These are phyloP conservation scores for Podosphaera xanthii DNA, from an alignment of 2,329 filamentous ascomycete genomes.

Conservation along the genomic window DNA sequence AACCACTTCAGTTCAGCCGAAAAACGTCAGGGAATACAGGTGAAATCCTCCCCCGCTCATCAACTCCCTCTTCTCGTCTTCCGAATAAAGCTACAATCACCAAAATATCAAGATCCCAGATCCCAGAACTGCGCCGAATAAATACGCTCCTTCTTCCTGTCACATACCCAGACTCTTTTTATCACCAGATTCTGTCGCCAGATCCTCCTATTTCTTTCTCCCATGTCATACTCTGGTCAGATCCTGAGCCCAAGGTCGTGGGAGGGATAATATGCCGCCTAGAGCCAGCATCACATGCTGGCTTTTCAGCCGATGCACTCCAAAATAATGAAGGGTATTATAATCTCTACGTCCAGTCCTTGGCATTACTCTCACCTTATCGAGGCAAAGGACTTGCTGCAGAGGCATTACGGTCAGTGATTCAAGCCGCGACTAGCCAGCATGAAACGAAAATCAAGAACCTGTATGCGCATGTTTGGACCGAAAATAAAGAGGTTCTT, in stretches of 20 bases:
- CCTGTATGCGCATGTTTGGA: conserved; percentile 46
- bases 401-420: conserved; percentile 24
- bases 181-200: conserved; percentile 29
- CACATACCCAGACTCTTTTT: conserved; percentile 40
- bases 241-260: conserved; percentile 27
- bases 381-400: conserved; percentile 33
- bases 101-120: conserved; percentile 25
- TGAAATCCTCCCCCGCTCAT: conserved; percentile 13
- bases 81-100: conserved; percentile 28
- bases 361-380: conserved; percentile 40
- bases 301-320: conserved; percentile 6
- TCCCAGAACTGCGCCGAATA: conserved; percentile 37
- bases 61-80: conserved; percentile 5
- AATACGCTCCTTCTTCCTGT: conserved; percentile 42
- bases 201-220: conserved; percentile 27
- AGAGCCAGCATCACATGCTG: conserved; percentile 15
- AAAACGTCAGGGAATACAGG: conserved; percentile 17
- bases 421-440: conserved; percentile 15
- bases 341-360: conserved; percentile 40
- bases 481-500: conserved; percentile 37
- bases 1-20: conserved; percentile 18
- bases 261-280: conserved; percentile 39
- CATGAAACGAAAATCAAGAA: conserved; percentile 17
- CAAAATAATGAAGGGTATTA: conserved; percentile 14
- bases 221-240: conserved; percentile 34